Evolutionary conservation across 345 rosid species (phyloP).

Genomic region (Salix koriyanagi): DNA sequence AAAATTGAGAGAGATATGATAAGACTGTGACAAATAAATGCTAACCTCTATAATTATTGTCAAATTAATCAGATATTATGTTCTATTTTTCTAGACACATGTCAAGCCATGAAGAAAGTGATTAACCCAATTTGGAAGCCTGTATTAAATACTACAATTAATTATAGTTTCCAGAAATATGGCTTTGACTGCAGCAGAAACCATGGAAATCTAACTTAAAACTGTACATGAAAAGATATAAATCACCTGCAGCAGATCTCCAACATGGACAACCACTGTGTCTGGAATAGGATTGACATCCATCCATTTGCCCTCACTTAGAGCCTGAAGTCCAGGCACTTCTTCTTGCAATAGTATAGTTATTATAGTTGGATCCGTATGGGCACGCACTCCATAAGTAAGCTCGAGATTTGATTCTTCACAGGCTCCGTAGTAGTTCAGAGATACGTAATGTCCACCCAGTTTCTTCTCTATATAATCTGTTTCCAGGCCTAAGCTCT

Average conservation of each 20-base stretch:
- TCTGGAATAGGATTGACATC: background rate
- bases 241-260: background rate
- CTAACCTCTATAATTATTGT: too few species aligned
- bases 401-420: background rate
- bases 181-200: background rate
- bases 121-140: too few species aligned
- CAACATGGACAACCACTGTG: background rate
- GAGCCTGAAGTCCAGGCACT: background rate
- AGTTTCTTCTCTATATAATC: background rate
- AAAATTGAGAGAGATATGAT: too few species aligned
- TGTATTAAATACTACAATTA: too few species aligned
- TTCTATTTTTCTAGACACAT: too few species aligned
- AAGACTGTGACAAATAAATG: too few species aligned
- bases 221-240: background rate
- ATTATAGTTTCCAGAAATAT: background rate
- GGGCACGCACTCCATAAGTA: background rate
- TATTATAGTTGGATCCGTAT: background rate
- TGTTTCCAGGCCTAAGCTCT: background rate
- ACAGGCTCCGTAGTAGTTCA: background rate
- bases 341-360: background rate
- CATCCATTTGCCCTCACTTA: background rate
- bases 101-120: too few species aligned
- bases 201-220: background rate
- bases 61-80: too few species aligned
- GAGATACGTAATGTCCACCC: background rate